phyloP scores from a whole-genome alignment of 768 basidiomycete species.

The Mycena capillaripes region DNA sequence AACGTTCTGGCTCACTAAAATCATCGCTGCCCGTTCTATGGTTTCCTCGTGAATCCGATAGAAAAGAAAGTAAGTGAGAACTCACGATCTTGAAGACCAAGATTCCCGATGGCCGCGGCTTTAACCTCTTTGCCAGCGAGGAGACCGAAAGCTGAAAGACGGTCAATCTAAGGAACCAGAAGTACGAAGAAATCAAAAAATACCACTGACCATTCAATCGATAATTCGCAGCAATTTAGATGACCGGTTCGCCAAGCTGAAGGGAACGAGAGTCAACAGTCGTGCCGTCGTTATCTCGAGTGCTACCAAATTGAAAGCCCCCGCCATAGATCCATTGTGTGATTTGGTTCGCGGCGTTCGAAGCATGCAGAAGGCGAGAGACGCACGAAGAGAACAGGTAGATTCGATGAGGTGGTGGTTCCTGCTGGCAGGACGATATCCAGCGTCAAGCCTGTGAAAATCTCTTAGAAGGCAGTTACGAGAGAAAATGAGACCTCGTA shows the following conservation, averaged over 20 bases:
- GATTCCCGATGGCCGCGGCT: constrained; percentile 3
- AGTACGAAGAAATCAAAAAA: neutral
- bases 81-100: constrained; percentile 6
- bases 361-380: neutral
- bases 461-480: neutral
- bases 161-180: neutral
- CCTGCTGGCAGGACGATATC: neutral
- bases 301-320: neutral
- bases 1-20: neutral
- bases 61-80: neutral
- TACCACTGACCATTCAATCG: neutral
- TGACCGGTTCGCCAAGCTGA: neutral
- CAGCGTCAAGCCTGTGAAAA: neutral
- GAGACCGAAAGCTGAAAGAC: constrained; percentile 15
- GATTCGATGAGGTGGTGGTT: neutral
- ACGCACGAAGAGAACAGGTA: neutral
- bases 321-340: neutral
- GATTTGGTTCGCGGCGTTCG: neutral
- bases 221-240: neutral
- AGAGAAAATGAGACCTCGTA: neutral
- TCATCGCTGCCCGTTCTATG: neutral
- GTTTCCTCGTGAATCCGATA: neutral
- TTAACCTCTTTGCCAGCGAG: constrained; percentile 6
- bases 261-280: neutral
- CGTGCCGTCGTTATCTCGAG: neutral